phyloP scores from a whole-genome alignment of 2,329 filamentous ascomycete species.

The Ophiostoma sp. region DNA sequence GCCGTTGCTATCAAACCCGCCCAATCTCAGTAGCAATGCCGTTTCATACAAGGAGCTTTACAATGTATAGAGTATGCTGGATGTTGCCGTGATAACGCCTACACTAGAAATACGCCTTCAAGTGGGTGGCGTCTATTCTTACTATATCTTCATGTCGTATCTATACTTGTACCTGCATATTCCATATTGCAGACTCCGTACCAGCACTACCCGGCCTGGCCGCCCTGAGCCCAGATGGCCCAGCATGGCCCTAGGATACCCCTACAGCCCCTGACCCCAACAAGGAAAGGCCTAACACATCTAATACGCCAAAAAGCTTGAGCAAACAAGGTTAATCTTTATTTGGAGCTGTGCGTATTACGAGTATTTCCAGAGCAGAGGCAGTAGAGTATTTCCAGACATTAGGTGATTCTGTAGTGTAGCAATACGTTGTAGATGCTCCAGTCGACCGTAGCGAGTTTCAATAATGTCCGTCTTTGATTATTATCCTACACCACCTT shows the following conservation, averaged over 20 bases:
- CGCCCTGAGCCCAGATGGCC: background rate
- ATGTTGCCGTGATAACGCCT: background rate
- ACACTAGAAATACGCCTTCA: background rate
- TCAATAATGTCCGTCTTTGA: background rate
- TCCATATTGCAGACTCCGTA: background rate
- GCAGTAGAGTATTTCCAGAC: too few species aligned
- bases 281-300: constrained; percentile 9
- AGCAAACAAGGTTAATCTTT: constrained; percentile 14
- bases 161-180: background rate
- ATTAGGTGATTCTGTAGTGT: background rate
- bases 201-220: background rate
- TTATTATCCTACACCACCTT: background rate
- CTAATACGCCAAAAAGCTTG: constrained; percentile 7
- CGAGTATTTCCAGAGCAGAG: too few species aligned
- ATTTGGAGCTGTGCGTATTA: background rate
- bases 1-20: too few species aligned
- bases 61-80: too few species aligned
- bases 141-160: background rate
- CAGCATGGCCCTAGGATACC: background rate
- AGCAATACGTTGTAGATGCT: background rate
- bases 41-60: too few species aligned
- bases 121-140: background rate
- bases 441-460: background rate
- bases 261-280: constrained; percentile 9
- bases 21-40: background rate